phyloP scores from a whole-genome alignment of 345 rosid species.

The Lepidium africanum region DNA sequence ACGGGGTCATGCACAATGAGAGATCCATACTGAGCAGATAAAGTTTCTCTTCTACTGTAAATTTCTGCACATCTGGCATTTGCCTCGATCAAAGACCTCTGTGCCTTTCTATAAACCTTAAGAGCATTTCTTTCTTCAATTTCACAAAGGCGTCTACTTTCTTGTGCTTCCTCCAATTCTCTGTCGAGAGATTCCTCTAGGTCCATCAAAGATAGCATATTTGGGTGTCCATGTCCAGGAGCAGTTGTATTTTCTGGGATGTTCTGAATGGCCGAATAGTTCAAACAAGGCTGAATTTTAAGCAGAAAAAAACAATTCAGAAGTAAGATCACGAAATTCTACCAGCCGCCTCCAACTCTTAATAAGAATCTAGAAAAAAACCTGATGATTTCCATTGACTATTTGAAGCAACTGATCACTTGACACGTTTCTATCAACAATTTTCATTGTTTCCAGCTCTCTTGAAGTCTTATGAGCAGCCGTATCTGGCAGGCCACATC shows the following conservation, averaged over 20 bases:
- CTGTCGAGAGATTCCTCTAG: slow-evolving; percentile 82
- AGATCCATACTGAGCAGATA: slow-evolving; percentile 63
- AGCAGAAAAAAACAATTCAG: slow-evolving; percentile 5
- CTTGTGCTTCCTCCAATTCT: slow-evolving; percentile 84
- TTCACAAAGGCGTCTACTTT: slow-evolving; percentile 59
- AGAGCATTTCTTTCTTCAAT: slow-evolving; percentile 94
- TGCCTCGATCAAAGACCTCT: slow-evolving; percentile 82
- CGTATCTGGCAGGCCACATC: slow-evolving; percentile 19
- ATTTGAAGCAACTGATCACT: slow-evolving; percentile 32
- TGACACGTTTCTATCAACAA: slow-evolving; percentile 23
- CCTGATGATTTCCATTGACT: slow-evolving; percentile 35
- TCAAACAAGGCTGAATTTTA: slow-evolving; percentile 38
- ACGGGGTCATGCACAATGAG: slow-evolving; percentile 50
- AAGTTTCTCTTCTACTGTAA: slow-evolving; percentile 65
- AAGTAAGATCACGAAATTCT: slow-evolving; percentile 10
- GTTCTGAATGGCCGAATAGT: slow-evolving; percentile 34
- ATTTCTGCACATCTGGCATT: slow-evolving; percentile 69
- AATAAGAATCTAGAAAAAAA: slow-evolving; percentile 22
- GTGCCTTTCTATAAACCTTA: slow-evolving; percentile 79
- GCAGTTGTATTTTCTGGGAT: slow-evolving; percentile 31
- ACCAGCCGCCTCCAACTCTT: slow-evolving; percentile 4
- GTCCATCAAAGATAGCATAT: slow-evolving; percentile 44
- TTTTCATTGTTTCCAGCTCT: slow-evolving; percentile 30
- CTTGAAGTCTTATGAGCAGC: slow-evolving; percentile 23
- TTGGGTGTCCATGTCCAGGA: slow-evolving; percentile 30